These are phyloP conservation scores for Limnanthes douglasii DNA, from an alignment of 345 rosid species.

Conservation along the genomic window DNA sequence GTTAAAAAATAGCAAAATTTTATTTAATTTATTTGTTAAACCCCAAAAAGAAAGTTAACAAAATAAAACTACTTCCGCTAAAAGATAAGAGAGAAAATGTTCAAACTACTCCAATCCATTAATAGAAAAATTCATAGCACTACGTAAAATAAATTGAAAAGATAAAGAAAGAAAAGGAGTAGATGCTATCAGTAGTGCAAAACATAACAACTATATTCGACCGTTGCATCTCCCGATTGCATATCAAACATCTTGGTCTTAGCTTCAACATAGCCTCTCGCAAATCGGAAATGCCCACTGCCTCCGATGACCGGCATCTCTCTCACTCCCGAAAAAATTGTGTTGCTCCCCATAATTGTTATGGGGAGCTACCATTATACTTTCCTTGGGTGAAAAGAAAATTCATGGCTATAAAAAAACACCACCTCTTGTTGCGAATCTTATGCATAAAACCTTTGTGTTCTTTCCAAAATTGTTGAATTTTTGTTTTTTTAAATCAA, in stretches of 20 bases:
- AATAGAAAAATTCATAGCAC: neutral
- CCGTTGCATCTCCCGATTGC: slow-evolving; percentile 21
- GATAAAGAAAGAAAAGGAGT: too few relatives aligned
- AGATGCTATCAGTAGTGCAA: slow-evolving; percentile 36
- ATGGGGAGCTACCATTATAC: slow-evolving; percentile 57
- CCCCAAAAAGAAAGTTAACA: too few relatives aligned
- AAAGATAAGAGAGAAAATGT: too few relatives aligned
- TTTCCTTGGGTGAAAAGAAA: slow-evolving; percentile 43
- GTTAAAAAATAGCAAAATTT: too few relatives aligned
- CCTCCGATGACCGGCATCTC: slow-evolving; percentile 79
- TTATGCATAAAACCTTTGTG: slow-evolving; percentile 51
- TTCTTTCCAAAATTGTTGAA: too few relatives aligned
- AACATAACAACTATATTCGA: slow-evolving; percentile 37
- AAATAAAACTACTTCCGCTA: too few relatives aligned
- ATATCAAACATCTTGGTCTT: slow-evolving; percentile 22
- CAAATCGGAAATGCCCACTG: slow-evolving; percentile 60
- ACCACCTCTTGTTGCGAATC: slow-evolving; percentile 32
- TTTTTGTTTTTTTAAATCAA: too few relatives aligned
- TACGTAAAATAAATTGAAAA: neutral
- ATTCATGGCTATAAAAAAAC: slow-evolving; percentile 52
- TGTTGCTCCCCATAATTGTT: slow-evolving; percentile 47
- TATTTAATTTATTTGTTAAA: too few relatives aligned
- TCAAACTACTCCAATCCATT: too few relatives aligned
- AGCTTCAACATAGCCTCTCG: slow-evolving; percentile 53
- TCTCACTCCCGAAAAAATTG: slow-evolving; percentile 26